Evolutionary conservation across 768 basidiomycete species (phyloP), one percentile per base, ranked within the genome.

Genomic region (Rhizopogon roseolus): DNA sequence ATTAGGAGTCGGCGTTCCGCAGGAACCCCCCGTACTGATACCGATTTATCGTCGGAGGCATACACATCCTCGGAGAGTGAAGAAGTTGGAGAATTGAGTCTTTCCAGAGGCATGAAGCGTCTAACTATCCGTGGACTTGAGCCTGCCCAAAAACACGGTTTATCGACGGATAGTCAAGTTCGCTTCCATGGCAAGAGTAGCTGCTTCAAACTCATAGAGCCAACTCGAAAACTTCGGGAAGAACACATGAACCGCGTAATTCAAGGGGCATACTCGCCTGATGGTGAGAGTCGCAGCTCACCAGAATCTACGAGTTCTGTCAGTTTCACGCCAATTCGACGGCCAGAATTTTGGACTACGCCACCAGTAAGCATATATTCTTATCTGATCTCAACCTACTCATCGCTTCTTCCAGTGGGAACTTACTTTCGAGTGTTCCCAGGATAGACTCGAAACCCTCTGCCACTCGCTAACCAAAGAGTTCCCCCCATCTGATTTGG

Each of bases 401-500:
- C 34, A 28, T 39, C 22, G 39, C 27, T 34, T 32, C 10, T 11
- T 32, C 29, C 55, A 86, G 84, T 86, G 85, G 82, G 86, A 87
- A 64, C 62, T 75, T 39, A 66, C 65, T 27, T 84, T 76, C 62
- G 84, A 85, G 66, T 75, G 77, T 17, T 67, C 70, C 48, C 69
- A 69, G 58, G 57, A 64, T 40, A 62, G 62, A 36, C 55, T 58
- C 3, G 54, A 63, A 5, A 39, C 52, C 17, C 56, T 78, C 52
- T 63, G 68, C 44, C 57, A 63, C 41, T 65, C 75, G 55, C 59
- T 78, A 14, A 57, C 64, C 40, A 66, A 72, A n/a, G 56, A 64
- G 62, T 85, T 88, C 45, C 93, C 91, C 38, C 81, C 88, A 0
- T 62, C 68, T 14, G 84, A 86, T 54, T 79, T 93, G 16, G 78